Evolutionary conservation across 352 stramenopile species (phyloP).

Genomic region (Pythium pectinolyticum): DNA sequence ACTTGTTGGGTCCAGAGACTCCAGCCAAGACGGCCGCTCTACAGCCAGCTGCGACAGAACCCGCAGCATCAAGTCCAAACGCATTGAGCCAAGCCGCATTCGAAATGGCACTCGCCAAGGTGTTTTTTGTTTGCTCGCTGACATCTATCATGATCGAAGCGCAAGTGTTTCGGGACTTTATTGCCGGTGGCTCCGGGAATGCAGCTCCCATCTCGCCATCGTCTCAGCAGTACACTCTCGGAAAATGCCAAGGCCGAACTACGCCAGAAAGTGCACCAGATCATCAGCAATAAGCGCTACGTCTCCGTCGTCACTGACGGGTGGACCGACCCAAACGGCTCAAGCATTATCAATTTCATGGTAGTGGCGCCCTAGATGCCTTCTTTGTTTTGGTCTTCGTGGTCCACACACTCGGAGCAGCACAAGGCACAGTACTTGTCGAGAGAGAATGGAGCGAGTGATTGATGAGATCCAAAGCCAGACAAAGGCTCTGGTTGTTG

Average conservation of each 20-base stretch:
- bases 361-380: constrained; percentile 8
- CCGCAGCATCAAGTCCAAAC: not conserved
- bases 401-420: not conserved
- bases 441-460: not conserved
- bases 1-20: too few species aligned
- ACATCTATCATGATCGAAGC: constrained; percentile 1
- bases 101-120: not conserved
- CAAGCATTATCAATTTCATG: constrained; percentile 16
- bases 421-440: not conserved
- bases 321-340: constrained; percentile 10
- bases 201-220: not conserved
- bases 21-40: too few species aligned
- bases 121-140: constrained; percentile 5
- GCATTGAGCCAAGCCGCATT: not conserved
- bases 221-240: too few species aligned
- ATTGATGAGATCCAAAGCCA: constrained; percentile 1
- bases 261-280: not conserved
- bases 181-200: not conserved
- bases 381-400: constrained; percentile 5
- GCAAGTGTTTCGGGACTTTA: not conserved
- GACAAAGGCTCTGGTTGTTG: not conserved
- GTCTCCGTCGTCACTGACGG: constrained; percentile 9
- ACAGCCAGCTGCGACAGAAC: too few species aligned
- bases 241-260: too few species aligned
- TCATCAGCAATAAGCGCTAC: not conserved